Conservation (phyloP, 1,284 basidiomycete genomes). For the Stygiomarasmius scandens region DNA sequence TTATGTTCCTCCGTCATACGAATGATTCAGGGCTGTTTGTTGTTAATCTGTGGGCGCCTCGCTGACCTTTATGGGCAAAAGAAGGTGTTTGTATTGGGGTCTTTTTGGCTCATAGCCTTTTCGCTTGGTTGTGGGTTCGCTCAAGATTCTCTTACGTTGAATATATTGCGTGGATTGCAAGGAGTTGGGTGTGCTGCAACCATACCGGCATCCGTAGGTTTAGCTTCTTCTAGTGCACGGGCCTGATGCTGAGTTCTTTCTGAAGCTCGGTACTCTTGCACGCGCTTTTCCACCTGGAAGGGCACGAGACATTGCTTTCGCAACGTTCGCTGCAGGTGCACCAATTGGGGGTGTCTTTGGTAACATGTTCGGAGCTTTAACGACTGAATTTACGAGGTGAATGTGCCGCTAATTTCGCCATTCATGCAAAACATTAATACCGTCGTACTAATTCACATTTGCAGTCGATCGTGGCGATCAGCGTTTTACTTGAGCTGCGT, state of each 20-base stretch:
- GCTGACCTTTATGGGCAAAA: constrained; percentile 77
- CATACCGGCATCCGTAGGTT: constrained; percentile 67
- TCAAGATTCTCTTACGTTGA: constrained; percentile 51
- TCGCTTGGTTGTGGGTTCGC: constrained; percentile 60
- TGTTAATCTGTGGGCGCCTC: constrained; percentile 70
- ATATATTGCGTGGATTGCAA: constrained; percentile 70
- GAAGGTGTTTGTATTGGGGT: constrained; percentile 59
- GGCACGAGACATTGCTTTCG: constrained; percentile 73
- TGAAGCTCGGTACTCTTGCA: constrained; percentile 77
- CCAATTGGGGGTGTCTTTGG: constrained; percentile 52
- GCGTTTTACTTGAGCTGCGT: constrained; percentile 5
- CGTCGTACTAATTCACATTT: not conserved
- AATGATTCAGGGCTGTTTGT: constrained; percentile 62
- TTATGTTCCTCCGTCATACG: not conserved
- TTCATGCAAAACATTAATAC: not conserved
- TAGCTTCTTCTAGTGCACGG: not conserved
- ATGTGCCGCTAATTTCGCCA: not conserved
- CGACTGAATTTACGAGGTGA: not conserved
- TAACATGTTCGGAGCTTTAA: not conserved
- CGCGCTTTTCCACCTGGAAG: constrained; percentile 70
- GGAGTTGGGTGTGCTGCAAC: constrained; percentile 72
- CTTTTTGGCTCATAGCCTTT: constrained; percentile 46
- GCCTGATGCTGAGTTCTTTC: not conserved
- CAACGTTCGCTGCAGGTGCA: constrained; percentile 79
- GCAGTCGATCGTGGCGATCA: constrained; percentile 4